A percentile compares a stretch with the other conserved stretches of the same genome.
Evolutionary conservation across 2,329 filamentous ascomycete genomes (phyloP).

Genomic region (Trichoderma sp.): DNA sequence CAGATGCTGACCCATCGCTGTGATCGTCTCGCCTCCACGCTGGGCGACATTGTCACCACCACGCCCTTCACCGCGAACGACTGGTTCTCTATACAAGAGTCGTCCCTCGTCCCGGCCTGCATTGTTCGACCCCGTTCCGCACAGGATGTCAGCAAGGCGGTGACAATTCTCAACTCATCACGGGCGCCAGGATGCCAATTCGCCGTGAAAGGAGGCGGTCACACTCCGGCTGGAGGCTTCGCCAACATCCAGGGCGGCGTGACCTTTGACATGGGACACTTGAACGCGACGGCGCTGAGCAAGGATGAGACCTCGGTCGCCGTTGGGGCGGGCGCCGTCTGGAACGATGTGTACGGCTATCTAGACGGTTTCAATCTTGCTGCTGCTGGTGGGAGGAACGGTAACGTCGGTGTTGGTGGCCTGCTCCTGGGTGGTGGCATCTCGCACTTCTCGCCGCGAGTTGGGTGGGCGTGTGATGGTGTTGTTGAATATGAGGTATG

Average conservation of each 20-base stretch:
- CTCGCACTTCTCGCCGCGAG: slow-evolving; percentile 22
- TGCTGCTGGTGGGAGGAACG: slow-evolving; percentile 29
- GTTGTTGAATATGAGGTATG: neutral
- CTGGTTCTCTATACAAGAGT: neutral
- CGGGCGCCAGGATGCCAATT: slow-evolving; percentile 25
- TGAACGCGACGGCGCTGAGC: slow-evolving; percentile 29
- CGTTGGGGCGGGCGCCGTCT: slow-evolving; percentile 27
- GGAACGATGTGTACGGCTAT: slow-evolving; percentile 28
- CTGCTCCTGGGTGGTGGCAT: slow-evolving; percentile 29
- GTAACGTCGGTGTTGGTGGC: slow-evolving; percentile 29
- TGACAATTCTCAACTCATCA: neutral
- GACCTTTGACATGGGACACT: slow-evolving; percentile 31
- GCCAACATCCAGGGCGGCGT: slow-evolving; percentile 34
- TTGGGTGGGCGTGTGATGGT: slow-evolving; percentile 22
- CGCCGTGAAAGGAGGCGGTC: slow-evolving; percentile 38
- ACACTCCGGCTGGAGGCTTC: slow-evolving; percentile 31
- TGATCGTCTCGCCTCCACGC: neutral
- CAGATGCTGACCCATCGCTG: neutral
- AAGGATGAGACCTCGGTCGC: slow-evolving; percentile 13
- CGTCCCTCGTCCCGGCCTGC: neutral
- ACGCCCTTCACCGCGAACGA: neutral
- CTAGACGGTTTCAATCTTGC: slow-evolving; percentile 25
- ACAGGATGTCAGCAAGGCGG: slow-evolving; percentile 27
- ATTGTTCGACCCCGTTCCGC: slow-evolving; percentile 26
- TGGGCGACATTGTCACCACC: slow-evolving; percentile 9